Percentiles rank a stretch among this genome's conserved stretches.
Evolutionary conservation across 306 rosid genomes (phyloP).

Genomic region (Betula pendula): DNA sequence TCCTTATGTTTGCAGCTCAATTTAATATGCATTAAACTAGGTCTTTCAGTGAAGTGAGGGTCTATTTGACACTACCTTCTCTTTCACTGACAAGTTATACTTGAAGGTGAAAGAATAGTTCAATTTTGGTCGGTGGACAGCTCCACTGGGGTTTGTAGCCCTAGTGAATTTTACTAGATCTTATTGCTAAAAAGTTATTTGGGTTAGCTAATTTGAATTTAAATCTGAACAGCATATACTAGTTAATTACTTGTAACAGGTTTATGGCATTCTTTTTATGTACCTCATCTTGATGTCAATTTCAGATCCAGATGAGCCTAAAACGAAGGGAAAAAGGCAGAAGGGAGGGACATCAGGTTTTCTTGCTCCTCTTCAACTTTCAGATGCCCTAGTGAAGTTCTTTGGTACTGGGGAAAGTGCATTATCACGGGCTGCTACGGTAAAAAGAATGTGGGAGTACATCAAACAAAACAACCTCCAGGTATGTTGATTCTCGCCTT

Average conservation of each 20-base stretch:
- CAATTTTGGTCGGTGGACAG: not conserved
- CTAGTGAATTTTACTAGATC: not conserved
- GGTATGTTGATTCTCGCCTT: conserved; percentile 46
- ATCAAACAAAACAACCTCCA: conserved; percentile 74
- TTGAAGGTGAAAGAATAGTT: not conserved
- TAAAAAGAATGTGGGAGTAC: conserved; percentile 79
- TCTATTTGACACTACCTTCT: conserved; percentile 1
- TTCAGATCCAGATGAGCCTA: conserved; percentile 52
- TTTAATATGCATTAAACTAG: not conserved
- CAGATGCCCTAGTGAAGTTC: conserved; percentile 67
- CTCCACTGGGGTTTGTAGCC: not conserved
- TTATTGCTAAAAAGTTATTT: not conserved
- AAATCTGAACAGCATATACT: conserved; percentile 6
- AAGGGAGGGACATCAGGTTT: conserved; percentile 71
- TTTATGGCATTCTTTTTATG: conserved; percentile 8
- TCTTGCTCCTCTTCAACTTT: conserved; percentile 74
- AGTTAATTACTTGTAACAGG: conserved; percentile 12
- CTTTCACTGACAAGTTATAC: not conserved
- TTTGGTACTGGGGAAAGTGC: conserved; percentile 71
- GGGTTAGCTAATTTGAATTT: not conserved
- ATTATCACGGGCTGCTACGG: conserved; percentile 57
- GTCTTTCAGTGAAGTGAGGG: not conserved
- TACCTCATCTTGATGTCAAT: conserved; percentile 12
- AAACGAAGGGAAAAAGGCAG: conserved; percentile 59
- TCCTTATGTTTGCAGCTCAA: not conserved